A percentile compares a stretch with the other conserved stretches of the same genome.
Evolutionary conservation across 768 basidiomycete genomes (phyloP).

Genomic region (Pleurotus tuoliensis): DNA sequence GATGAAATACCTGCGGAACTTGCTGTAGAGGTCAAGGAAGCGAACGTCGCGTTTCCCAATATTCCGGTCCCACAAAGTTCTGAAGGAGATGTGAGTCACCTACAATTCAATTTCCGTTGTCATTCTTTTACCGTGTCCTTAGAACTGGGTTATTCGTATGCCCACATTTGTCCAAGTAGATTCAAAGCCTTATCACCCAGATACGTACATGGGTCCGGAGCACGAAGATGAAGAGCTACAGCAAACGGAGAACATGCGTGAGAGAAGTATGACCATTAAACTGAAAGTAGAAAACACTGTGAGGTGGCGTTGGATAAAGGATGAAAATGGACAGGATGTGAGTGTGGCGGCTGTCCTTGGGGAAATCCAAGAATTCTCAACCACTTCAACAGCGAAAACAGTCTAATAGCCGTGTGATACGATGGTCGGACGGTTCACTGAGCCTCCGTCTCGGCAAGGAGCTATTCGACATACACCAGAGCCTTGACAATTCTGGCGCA

Average conservation of each 20-base stretch:
- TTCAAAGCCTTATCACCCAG: slow-evolving; percentile 84
- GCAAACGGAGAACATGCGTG: slow-evolving; percentile 57
- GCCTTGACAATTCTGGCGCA: slow-evolving; percentile 72
- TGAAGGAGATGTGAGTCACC: slow-evolving; percentile 67
- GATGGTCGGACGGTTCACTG: slow-evolving; percentile 93
- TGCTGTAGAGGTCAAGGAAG: slow-evolving; percentile 57
- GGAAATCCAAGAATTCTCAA: not conserved
- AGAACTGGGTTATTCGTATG: slow-evolving; percentile 91
- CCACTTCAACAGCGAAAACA: slow-evolving; percentile 56
- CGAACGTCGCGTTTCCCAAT: slow-evolving; percentile 80
- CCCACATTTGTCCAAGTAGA: slow-evolving; percentile 94
- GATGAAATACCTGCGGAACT: slow-evolving; percentile 53
- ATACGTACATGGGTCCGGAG: slow-evolving; percentile 80
- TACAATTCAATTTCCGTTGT: not conserved
- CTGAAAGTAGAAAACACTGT: slow-evolving; percentile 92
- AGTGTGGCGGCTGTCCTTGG: slow-evolving; percentile 26
- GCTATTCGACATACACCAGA: slow-evolving; percentile 85
- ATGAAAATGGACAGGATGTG: slow-evolving; percentile 71
- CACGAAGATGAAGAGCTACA: slow-evolving; percentile 66
- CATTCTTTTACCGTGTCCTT: slow-evolving; percentile 3
- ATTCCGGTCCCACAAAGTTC: slow-evolving; percentile 76
- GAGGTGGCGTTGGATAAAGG: slow-evolving; percentile 92
- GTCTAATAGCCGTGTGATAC: slow-evolving; percentile 87
- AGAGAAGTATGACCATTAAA: slow-evolving; percentile 82
- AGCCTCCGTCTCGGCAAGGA: slow-evolving; percentile 92